Evolutionary conservation across 176 grass and related monocot genomes (phyloP), one percentile per base, ranked within the genome.

Genomic region (Puccinellia tenuiflora): DNA sequence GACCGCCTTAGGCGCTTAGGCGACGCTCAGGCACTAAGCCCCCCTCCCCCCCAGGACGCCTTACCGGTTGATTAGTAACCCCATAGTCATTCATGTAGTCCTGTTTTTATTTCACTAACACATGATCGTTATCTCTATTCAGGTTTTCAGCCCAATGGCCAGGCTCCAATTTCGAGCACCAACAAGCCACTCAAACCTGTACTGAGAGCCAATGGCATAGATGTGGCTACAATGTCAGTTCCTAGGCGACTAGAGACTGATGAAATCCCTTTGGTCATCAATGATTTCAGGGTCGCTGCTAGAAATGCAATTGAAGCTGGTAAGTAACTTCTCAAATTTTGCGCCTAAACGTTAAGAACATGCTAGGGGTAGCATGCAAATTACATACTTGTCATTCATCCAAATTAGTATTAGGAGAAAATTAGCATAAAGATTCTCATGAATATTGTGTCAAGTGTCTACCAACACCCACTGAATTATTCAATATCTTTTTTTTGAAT

Each of bases 261-360:
- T 61, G 87, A 94, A 52, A 94, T 94, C 24, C 83, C 87, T 83
- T 70, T 30, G 3, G 28, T 94, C 14, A 1, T 94, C 79, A 87
- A 85, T 24, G 84, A 90, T 83, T 94, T 87, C 43, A 89, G 89
- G 83, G 62, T 76, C 17, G 87, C 92, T 24, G 89, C 92, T 39
- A 89, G 84, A 84, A 94, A 94, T 87, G 87, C 92, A 62, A 86
- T 92, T 39, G 73, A 94, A 70, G 90, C 87, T 33, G 89, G 92
- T 90, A 73, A 91, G 47, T 10, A 39, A 38, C 37, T 57, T 55
- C 39, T 60, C 40, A 61, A 2, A 46, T 68, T 71, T 81, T 69
- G 37, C 14, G 37, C 8, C 17, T 15, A 53, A 50, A 75, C 51
- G 21, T 57, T 45, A 53, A 46, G 47, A 64, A 51, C 16, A 50